Conservation (phyloP, 1,284 basidiomycete genomes). For the Austroboletus niveus region DNA sequence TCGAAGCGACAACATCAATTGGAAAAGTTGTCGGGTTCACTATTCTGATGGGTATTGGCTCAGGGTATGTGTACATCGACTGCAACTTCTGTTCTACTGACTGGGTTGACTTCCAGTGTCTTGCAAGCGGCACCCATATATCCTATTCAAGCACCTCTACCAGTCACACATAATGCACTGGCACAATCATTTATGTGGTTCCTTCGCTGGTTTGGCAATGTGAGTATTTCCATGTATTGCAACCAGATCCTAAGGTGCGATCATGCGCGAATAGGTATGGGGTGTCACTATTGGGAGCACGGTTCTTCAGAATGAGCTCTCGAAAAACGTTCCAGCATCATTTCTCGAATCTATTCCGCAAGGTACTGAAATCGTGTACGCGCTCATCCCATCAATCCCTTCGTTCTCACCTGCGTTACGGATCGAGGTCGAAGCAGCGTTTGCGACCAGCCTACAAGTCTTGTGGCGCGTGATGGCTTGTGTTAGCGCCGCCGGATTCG, state of each 20-base stretch:
- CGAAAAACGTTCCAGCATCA: constrained; percentile 18
- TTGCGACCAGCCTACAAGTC: constrained; percentile 1
- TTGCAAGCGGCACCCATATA: constrained; percentile 7
- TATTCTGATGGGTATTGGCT: constrained; percentile 3
- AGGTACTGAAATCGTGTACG: constrained; percentile 7
- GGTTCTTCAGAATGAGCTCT: constrained; percentile 33
- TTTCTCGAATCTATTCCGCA: constrained; percentile 16
- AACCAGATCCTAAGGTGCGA: too few species aligned
- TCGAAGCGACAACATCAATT: constrained; percentile 1
- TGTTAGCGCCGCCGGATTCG: not conserved
- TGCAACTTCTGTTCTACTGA: not conserved
- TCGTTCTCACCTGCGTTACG: not conserved
- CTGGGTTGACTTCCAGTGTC: not conserved
- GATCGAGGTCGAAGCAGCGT: constrained; percentile 1
- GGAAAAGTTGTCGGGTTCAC: not conserved
- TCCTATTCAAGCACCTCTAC: constrained; percentile 37
- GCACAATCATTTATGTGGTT: constrained; percentile 35
- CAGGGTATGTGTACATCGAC: constrained; percentile 5
- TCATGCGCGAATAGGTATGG: constrained; percentile 25
- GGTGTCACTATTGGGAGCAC: constrained; percentile 31
- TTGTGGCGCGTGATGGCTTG: constrained; percentile 1
- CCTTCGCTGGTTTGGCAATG: constrained; percentile 27
- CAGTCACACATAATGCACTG: constrained; percentile 29
- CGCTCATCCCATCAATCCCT: constrained; percentile 6
- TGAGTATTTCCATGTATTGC: not conserved